A percentile compares a stretch with the other conserved stretches of the same genome.
Conservation (phyloP, 2,329 filamentous ascomycete species). For the Colletotrichum nymphaeae region DNA sequence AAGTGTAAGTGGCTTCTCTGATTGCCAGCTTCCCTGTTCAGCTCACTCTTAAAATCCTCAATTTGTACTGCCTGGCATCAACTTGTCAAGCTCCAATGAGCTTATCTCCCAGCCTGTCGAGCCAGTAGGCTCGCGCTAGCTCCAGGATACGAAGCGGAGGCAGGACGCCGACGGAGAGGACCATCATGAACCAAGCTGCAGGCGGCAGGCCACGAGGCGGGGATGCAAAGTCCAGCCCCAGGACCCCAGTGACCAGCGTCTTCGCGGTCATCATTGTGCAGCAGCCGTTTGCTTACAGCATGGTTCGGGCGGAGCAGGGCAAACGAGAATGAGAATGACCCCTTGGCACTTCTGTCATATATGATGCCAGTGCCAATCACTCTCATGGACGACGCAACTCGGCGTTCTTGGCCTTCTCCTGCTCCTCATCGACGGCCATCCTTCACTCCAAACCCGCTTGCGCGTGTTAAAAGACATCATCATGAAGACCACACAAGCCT, state of each 20-base stretch:
- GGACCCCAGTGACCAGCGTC: background rate
- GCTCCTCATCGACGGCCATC: background rate
- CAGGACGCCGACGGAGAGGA: background rate
- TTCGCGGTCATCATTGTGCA: slow-evolving; percentile 23
- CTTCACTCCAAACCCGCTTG: background rate
- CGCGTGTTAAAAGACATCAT: background rate
- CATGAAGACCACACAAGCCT: slow-evolving; percentile 44
- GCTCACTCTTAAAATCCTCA: background rate
- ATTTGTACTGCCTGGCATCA: background rate
- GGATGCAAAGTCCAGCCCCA: background rate
- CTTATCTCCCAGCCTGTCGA: background rate
- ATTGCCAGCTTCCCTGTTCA: background rate
- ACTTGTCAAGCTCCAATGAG: background rate
- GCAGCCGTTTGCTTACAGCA: background rate
- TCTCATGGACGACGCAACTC: background rate
- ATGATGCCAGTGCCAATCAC: background rate
- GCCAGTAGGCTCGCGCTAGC: too few species aligned
- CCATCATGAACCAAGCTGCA: background rate
- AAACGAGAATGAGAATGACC: background rate
- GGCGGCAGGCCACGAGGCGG: background rate
- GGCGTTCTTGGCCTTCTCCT: background rate
- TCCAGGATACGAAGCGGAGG: background rate
- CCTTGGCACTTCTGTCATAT: slow-evolving; percentile 12
- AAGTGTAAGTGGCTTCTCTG: background rate
- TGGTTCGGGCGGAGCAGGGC: background rate